Conservation (phyloP, 129 eudicot genomes). For the Flaveria trinervia region DNA sequence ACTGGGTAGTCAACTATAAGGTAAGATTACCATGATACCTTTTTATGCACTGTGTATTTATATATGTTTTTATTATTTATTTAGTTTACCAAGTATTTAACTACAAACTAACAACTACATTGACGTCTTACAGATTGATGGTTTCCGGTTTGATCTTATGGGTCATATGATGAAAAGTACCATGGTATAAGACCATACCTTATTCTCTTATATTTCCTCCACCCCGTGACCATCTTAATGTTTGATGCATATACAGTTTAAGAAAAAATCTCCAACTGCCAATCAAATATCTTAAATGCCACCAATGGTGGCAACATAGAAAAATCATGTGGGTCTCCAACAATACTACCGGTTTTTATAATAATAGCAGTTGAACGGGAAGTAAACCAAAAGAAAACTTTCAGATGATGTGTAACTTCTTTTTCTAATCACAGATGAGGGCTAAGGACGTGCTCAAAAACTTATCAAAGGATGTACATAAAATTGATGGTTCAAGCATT, state of each 20-base stretch:
- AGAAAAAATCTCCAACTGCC: neutral
- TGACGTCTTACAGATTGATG: constrained; percentile 79
- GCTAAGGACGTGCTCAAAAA: constrained; percentile 62
- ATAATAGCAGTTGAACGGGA: neutral
- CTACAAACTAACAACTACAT: neutral
- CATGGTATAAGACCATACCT: constrained; percentile 56
- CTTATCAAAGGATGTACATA: constrained; percentile 52
- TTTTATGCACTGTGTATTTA: neutral
- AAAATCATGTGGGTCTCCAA: neutral
- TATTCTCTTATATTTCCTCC: neutral
- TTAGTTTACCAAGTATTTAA: neutral
- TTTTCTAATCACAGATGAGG: constrained; percentile 50
- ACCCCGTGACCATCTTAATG: neutral
- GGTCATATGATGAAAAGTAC: constrained; percentile 96
- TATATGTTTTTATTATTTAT: neutral
- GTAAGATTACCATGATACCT: constrained; percentile 32
- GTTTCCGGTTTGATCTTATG: constrained; percentile 99
- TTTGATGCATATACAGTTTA: neutral
- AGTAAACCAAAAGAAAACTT: constrained; percentile 11
- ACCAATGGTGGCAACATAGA: constrained; percentile 4
- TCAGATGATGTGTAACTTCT: constrained; percentile 13
- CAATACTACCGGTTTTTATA: neutral
- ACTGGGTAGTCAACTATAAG: constrained; percentile 92
- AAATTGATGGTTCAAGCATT: constrained; percentile 83
- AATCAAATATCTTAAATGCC: neutral